Evolutionary conservation across 805 yeast genomes (phyloP).

Genomic region (Cyberlindnera euphorbiae): DNA sequence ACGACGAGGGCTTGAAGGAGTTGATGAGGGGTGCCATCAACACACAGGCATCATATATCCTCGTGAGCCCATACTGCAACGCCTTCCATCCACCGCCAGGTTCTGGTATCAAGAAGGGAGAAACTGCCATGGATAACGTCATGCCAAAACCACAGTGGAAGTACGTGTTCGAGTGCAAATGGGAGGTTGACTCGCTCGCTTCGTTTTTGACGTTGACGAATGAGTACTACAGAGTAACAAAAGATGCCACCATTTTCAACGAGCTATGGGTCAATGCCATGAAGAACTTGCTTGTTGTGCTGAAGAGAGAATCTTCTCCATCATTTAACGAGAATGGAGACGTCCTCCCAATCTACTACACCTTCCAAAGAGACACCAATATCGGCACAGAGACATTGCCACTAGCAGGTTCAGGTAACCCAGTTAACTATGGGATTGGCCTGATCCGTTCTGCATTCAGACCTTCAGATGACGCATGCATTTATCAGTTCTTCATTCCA

Average conservation of each 20-base stretch:
- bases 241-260: slow-evolving; percentile 41
- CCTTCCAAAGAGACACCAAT: slow-evolving; percentile 69
- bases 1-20: slow-evolving; percentile 44
- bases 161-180: slow-evolving; percentile 81
- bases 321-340: slow-evolving; percentile 44
- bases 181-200: slow-evolving; percentile 82
- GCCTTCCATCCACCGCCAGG: slow-evolving; percentile 82
- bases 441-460: slow-evolving; percentile 78
- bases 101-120: slow-evolving; percentile 38
- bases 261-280: slow-evolving; percentile 56
- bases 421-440: slow-evolving; percentile 67
- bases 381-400: slow-evolving; percentile 80
- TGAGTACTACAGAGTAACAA: slow-evolving; percentile 58
- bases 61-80: slow-evolving; percentile 74
- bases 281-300: slow-evolving; percentile 43
- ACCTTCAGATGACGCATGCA: slow-evolving; percentile 85
- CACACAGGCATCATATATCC: slow-evolving; percentile 66
- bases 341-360: slow-evolving; percentile 47
- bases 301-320: slow-evolving; percentile 57
- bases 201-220: slow-evolving; percentile 72
- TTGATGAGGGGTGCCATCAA: slow-evolving; percentile 74
- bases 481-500: slow-evolving; percentile 77
- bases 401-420: slow-evolving; percentile 77
- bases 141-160: slow-evolving; percentile 66
- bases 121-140: slow-evolving; percentile 58